Conservation (phyloP, 2,329 filamentous ascomycete genomes). For the Botrytis fragariae region DNA sequence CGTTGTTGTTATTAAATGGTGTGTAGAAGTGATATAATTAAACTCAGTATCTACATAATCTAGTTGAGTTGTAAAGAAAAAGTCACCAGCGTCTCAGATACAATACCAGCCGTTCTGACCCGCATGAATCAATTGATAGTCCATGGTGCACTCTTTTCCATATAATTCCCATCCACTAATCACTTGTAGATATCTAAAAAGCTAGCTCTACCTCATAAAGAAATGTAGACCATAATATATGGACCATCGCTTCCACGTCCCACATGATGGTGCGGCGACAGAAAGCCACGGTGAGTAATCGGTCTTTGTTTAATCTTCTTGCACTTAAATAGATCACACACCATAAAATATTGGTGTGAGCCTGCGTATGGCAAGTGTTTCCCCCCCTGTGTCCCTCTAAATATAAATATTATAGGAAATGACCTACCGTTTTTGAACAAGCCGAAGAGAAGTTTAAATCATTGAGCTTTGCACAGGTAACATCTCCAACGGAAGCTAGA, state of each 20-base stretch:
- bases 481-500: not conserved
- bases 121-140: not conserved
- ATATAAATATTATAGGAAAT: not conserved
- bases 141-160: too few relatives aligned
- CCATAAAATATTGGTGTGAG: conserved; percentile 17
- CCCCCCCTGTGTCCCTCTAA: not conserved
- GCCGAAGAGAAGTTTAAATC: too few relatives aligned
- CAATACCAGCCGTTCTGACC: not conserved
- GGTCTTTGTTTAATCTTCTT: conserved; percentile 11
- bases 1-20: not conserved
- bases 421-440: not conserved
- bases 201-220: not conserved
- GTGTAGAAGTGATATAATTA: not conserved
- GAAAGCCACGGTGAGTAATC: conserved; percentile 18
- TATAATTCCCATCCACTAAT: not conserved
- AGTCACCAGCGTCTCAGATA: not conserved
- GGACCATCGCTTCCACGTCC: conserved; percentile 18
- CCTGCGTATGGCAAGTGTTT: conserved; percentile 16
- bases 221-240: conserved; percentile 16
- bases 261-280: conserved; percentile 13
- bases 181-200: not conserved
- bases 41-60: not conserved
- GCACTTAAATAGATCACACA: conserved; percentile 18
- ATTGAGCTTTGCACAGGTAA: too few relatives aligned
- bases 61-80: too few relatives aligned